Evolutionary conservation across 2,329 filamentous ascomycete species (phyloP).

Genomic region (Talaromyces sp.): DNA sequence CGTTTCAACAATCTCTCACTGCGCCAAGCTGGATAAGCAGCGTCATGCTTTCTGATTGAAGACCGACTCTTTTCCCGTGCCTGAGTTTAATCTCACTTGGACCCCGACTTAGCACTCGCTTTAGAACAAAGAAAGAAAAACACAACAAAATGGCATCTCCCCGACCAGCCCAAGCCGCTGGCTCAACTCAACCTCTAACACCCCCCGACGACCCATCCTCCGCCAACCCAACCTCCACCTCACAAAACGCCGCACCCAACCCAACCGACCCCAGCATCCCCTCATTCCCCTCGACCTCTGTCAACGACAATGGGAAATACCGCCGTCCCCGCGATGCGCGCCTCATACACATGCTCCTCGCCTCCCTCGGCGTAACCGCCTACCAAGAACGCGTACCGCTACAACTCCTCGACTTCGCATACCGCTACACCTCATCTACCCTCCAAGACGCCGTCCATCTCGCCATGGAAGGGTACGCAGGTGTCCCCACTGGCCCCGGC

Average conservation of each 20-base stretch:
- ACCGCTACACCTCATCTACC: slow-evolving; percentile 54
- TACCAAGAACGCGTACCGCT: slow-evolving; percentile 55
- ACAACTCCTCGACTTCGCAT: slow-evolving; percentile 54
- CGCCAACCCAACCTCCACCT: slow-evolving; percentile 28
- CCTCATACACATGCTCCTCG: slow-evolving; percentile 52
- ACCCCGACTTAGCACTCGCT: neutral
- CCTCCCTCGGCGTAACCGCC: slow-evolving; percentile 49
- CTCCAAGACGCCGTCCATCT: slow-evolving; percentile 55
- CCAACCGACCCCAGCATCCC: slow-evolving; percentile 33
- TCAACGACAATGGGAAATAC: slow-evolving; percentile 48
- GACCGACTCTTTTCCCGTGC: neutral
- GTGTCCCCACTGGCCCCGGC: slow-evolving; percentile 32
- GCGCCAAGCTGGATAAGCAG: neutral
- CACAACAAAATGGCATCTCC: slow-evolving; percentile 35
- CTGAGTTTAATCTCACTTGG: neutral
- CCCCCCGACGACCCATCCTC: slow-evolving; percentile 43
- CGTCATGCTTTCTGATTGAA: slow-evolving; percentile 4
- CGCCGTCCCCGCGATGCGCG: slow-evolving; percentile 51
- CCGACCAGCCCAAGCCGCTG: slow-evolving; percentile 32
- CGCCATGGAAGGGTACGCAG: slow-evolving; percentile 51
- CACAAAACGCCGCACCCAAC: slow-evolving; percentile 27
- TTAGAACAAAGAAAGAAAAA: neutral
- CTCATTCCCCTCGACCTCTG: slow-evolving; percentile 43
- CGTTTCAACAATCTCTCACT: neutral
- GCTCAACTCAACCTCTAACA: slow-evolving; percentile 42